Percentiles rank a stretch among this genome's conserved stretches.
phyloP scores from a whole-genome alignment of 2,329 filamentous ascomycete species.

The Emmonsiellopsis sp. region DNA sequence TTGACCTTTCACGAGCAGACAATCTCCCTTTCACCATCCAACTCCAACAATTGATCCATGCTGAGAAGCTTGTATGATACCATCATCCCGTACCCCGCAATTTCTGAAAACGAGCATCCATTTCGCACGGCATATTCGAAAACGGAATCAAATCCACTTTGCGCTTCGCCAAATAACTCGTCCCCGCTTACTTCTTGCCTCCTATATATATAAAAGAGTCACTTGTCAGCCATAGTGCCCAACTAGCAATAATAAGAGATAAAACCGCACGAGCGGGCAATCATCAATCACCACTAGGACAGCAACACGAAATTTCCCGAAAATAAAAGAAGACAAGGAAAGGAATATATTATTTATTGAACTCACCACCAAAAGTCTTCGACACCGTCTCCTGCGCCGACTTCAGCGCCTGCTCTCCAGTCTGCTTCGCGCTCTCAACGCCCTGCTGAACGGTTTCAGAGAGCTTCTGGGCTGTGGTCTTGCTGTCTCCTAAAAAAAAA shows the following conservation, averaged over 20 bases:
- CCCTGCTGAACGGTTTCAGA: slow-evolving; percentile 9
- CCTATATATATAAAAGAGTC: not conserved
- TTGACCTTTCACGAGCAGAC: not conserved
- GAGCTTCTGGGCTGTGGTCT: slow-evolving; percentile 12
- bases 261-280: not conserved
- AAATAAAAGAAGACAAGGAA: too few relatives aligned
- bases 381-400: slow-evolving; percentile 10
- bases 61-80: not conserved
- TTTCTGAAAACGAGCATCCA: not conserved
- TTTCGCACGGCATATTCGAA: not conserved
- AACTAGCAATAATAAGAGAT: not conserved
- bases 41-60: not conserved
- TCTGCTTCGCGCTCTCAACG: slow-evolving; percentile 8
- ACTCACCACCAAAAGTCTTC: slow-evolving; percentile 10
- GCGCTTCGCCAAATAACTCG: not conserved
- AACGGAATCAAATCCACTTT: not conserved
- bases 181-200: not conserved
- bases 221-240: not conserved
- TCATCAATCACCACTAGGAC: too few relatives aligned
- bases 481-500: slow-evolving; percentile 9
- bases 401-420: slow-evolving; percentile 3
- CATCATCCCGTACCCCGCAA: not conserved
- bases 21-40: not conserved
- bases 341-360: not conserved
- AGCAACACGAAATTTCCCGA: too few relatives aligned